Conservation (phyloP, 208 protist species). For the Leishmania amazonensis region DNA sequence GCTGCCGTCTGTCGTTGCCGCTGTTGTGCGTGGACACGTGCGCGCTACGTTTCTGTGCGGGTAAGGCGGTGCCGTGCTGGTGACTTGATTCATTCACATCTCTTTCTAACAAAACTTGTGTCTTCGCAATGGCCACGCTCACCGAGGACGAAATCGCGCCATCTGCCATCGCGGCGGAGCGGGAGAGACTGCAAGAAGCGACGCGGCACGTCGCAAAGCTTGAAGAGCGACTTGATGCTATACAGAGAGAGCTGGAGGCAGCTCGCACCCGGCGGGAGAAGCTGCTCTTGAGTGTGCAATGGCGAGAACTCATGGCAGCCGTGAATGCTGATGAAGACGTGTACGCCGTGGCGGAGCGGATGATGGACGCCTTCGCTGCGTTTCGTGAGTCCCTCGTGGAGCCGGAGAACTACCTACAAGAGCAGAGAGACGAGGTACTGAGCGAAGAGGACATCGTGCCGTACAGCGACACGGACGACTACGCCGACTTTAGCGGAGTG, state of each 20-base stretch:
- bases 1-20: not conserved
- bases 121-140: slow-evolving; percentile 7
- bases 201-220: slow-evolving; percentile 78
- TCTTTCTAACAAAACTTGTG: not conserved
- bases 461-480: slow-evolving; percentile 80
- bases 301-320: slow-evolving; percentile 85
- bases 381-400: slow-evolving; percentile 53
- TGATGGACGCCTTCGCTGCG: slow-evolving; percentile 42
- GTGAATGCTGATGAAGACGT: slow-evolving; percentile 36
- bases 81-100: not conserved
- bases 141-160: slow-evolving; percentile 46
- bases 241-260: slow-evolving; percentile 68
- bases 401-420: slow-evolving; percentile 48
- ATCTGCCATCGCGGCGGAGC: slow-evolving; percentile 44
- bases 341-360: slow-evolving; percentile 43
- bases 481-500: slow-evolving; percentile 66
- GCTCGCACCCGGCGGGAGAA: slow-evolving; percentile 49
- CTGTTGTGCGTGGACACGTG: not conserved
- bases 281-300: slow-evolving; percentile 72
- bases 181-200: slow-evolving; percentile 40
- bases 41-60: not conserved
- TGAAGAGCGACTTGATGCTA: slow-evolving; percentile 73
- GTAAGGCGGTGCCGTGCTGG: not conserved
- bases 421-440: slow-evolving; percentile 10
- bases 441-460: slow-evolving; percentile 36